These are phyloP conservation scores for Mortierella sp. DNA, from an alignment of 371 early-diverging fungal genomes.

Conservation along the genomic window DNA sequence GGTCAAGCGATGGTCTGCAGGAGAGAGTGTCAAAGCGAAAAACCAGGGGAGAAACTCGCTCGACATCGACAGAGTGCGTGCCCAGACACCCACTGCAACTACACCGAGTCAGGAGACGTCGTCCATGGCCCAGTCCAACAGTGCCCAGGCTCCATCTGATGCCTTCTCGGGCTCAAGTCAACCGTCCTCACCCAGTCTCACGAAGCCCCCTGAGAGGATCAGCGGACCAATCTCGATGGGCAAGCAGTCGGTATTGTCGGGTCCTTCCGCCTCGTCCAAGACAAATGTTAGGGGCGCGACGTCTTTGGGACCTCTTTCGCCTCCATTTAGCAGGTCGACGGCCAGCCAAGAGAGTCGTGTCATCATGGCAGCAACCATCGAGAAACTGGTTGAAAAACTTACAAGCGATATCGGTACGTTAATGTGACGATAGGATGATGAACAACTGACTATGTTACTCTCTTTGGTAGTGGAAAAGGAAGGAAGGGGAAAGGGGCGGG, in stretches of 20 bases:
- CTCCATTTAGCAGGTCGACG: background rate
- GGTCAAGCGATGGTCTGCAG: conserved; percentile 43
- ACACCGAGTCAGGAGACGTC: background rate
- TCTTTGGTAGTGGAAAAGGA: background rate
- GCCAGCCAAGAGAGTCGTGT: conserved; percentile 28
- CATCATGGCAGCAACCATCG: conserved; percentile 73
- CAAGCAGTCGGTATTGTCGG: conserved; percentile 10
- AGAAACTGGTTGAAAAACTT: conserved; percentile 72
- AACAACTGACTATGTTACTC: background rate
- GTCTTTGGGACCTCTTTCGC: background rate
- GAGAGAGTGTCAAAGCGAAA: conserved; percentile 27
- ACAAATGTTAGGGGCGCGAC: background rate
- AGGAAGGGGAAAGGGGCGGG: background rate
- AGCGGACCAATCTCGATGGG: conserved; percentile 12
- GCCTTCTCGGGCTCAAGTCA: background rate
- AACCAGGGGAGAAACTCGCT: conserved; percentile 35
- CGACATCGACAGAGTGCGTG: conserved; percentile 26
- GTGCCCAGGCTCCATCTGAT: conserved; percentile 1
- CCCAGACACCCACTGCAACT: background rate
- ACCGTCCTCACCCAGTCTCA: conserved; percentile 15
- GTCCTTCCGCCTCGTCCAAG: conserved; percentile 12
- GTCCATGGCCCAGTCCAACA: background rate
- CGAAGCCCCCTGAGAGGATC: conserved; percentile 12
- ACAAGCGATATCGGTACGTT: conserved; percentile 72
- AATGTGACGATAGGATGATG: background rate